phyloP scores from a whole-genome alignment of 768 basidiomycete genomes.

The Suillus fuscotomentosus region DNA sequence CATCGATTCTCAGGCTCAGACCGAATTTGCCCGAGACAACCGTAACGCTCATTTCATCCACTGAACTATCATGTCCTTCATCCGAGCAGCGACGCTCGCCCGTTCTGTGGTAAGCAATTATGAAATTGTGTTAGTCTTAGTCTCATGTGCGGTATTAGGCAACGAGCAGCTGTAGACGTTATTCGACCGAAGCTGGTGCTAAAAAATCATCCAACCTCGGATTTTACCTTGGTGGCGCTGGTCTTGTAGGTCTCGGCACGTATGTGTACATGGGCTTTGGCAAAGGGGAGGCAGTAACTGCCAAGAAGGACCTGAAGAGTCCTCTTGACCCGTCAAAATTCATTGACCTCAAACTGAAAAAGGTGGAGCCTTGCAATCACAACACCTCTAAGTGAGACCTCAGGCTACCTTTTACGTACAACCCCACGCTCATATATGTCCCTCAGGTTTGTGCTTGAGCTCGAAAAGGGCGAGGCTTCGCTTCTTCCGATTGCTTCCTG shows the following conservation, averaged over 20 bases:
- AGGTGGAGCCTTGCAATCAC: conserved; percentile 87
- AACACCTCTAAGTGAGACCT: conserved; percentile 73
- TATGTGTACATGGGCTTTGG: conserved; percentile 52
- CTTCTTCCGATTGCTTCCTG: conserved; percentile 79
- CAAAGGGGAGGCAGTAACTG: conserved; percentile 36
- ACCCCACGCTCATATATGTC: conserved; percentile 3
- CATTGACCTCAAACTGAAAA: conserved; percentile 79
- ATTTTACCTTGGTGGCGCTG: conserved; percentile 47
- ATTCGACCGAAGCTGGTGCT: conserved; percentile 43
- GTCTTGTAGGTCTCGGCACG: conserved; percentile 40
- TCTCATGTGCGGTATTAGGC: conserved; percentile 20
- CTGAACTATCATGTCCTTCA: conserved; percentile 41
- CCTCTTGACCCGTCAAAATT: conserved; percentile 76
- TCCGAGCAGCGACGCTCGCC: conserved; percentile 36
- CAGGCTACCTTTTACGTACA: background rate
- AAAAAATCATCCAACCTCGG: conserved; percentile 51
- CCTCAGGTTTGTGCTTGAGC: conserved; percentile 71
- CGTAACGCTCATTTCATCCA: background rate
- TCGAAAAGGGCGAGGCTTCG: conserved; percentile 76
- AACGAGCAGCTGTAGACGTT: conserved; percentile 38
- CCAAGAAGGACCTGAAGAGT: conserved; percentile 48
- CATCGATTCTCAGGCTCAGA: conserved; percentile 16
- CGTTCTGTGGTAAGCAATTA: conserved; percentile 39
- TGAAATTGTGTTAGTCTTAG: background rate
- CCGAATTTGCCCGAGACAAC: background rate